A percentile compares a stretch with the other conserved stretches of the same genome.
These are phyloP conservation scores for Ceratobasidium papillatum DNA, from an alignment of 1,284 basidiomycete genomes.

Conservation along the genomic window DNA sequence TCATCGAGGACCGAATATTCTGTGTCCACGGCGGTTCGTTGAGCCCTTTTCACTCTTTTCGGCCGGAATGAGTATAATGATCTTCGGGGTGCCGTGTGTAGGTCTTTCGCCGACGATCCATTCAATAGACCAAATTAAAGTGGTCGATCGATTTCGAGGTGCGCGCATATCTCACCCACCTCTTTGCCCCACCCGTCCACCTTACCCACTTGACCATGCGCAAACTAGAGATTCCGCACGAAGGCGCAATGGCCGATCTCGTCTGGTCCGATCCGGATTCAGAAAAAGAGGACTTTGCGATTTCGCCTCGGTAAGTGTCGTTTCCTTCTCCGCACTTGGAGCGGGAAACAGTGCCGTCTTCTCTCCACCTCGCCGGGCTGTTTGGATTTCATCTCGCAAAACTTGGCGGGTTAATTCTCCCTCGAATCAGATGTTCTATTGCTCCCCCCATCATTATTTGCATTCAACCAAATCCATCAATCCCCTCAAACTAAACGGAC, in stretches of 20 bases:
- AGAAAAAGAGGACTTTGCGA: conserved; percentile 99
- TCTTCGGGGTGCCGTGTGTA: conserved; percentile 51
- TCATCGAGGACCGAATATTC: conserved; percentile 99
- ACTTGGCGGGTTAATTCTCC: conserved; percentile 1
- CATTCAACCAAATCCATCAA: neutral
- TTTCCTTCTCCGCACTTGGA: neutral
- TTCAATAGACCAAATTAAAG: conserved; percentile 99
- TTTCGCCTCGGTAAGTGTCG: conserved; percentile 84
- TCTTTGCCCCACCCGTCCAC: neutral
- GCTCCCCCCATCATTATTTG: neutral
- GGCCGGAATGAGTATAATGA: conserved; percentile 18
- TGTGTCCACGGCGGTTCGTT: conserved; percentile 93
- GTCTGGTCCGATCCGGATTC: conserved; percentile 99
- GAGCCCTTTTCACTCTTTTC: conserved; percentile 23
- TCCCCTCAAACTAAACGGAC: neutral
- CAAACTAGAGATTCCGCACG: conserved; percentile 91
- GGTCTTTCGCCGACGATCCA: conserved; percentile 97
- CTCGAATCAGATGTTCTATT: neutral
- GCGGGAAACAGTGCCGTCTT: conserved; percentile 24
- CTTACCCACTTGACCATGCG: neutral
- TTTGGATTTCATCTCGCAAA: conserved; percentile 40
- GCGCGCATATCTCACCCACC: conserved; percentile 46
- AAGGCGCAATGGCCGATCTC: conserved; percentile 99
- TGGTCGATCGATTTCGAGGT: conserved; percentile 98
- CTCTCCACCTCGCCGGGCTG: neutral